phyloP scores from a whole-genome alignment of 1,139 yeast genomes.

The Hanseniaspora sp. region DNA sequence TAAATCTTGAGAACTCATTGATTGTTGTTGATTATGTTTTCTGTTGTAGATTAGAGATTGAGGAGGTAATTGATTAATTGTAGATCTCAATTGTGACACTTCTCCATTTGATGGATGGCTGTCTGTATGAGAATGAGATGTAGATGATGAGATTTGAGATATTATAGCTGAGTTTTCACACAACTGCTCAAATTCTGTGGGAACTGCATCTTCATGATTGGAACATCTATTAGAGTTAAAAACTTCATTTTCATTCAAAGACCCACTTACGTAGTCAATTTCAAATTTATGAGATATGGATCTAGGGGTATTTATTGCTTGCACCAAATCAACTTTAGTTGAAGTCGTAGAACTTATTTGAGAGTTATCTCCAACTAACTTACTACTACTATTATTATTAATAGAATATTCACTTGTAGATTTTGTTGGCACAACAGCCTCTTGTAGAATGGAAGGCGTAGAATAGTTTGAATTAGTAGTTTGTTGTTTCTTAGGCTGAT shows the following conservation, averaged over 20 bases:
- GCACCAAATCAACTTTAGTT: conserved; percentile 10
- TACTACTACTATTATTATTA: not conserved
- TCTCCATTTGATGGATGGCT: not conserved
- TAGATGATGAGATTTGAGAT: conserved; percentile 2
- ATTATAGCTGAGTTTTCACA: conserved; percentile 13
- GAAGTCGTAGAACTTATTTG: conserved; percentile 12
- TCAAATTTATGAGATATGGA: conserved; percentile 9
- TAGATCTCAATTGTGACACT: not conserved
- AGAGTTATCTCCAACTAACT: not conserved
- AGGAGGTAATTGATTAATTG: not conserved
- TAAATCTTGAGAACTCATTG: conserved; percentile 7
- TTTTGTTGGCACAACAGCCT: not conserved
- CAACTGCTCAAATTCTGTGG: conserved; percentile 9
- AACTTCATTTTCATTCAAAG: conserved; percentile 5
- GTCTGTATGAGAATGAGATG: not conserved
- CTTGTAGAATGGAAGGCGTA: not conserved
- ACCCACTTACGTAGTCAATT: conserved; percentile 10
- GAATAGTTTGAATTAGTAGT: not conserved
- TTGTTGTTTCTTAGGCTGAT: not conserved
- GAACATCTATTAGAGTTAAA: conserved; percentile 32
- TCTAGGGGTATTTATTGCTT: not conserved
- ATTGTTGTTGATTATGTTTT: not conserved
- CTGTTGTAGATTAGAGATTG: not conserved
- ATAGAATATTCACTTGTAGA: not conserved
- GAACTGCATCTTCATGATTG: not conserved